Base-by-base conservation (phyloP, 116 monocot genomes). In the Papilionanthe hybrid region DNA sequence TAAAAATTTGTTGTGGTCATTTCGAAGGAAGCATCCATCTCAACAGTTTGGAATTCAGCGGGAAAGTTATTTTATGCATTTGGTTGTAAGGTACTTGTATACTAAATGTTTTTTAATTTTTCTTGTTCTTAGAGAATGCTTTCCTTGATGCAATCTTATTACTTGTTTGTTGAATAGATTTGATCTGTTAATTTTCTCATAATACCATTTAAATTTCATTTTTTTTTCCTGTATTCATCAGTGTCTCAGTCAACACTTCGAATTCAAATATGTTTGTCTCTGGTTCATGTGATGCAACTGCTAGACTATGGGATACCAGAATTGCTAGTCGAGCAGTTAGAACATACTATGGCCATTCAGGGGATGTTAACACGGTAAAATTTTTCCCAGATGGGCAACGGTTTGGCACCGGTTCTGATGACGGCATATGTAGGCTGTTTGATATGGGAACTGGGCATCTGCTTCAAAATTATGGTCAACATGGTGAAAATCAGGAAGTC, bases 381-480 rank as follows among this genome's bases (percentile, higher is more conserved):
- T 94, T 98, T 83, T 98, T 98, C 78, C 98, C 98, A 29, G 94
- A 98, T 87, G 98, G 98, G 18, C 90, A 90, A 78, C 81, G 94
- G 83, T 94, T 98, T 80, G 98, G 98, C 27, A 93, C 92, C 49
- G 98, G 98, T 18, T 98, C 98, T 67, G 94, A 94, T 90, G 98
- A 98, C 87, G 94, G 98, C 60, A 88, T 91, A 74, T 94, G 94
- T 72, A 88, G 90, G 72, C 80, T 98, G 42, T 98, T 94, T 86
- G 98, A 98, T 76, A 90, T 90, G 87, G 87, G 93, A 72, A 98
- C 98, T 20, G 98, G 98, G n/a, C 98, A 94, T 83, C 98, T 93
- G 56, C 94, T 98, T 75, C 98, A 98, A 89, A 82, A 90, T 76
- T 98, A 98, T 79, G 73, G 68, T 55, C 82, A 87, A 44, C 85